Evolutionary conservation across 768 basidiomycete genomes (phyloP), one percentile per base, ranked within the genome.

Genomic region (Suillus bovinus): DNA sequence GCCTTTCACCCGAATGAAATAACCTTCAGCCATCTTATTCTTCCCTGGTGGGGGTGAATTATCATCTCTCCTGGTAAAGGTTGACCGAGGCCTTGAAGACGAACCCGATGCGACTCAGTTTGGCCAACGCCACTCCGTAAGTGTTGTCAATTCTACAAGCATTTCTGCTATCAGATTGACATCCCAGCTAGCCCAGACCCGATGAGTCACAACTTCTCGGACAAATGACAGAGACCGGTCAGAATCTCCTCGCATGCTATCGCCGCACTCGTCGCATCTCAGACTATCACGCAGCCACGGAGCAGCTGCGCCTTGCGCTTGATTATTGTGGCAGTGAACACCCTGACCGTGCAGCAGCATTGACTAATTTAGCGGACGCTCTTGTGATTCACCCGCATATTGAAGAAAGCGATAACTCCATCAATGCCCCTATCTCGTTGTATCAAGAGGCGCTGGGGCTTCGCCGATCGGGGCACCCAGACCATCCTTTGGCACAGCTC

Each of bases 401-500:
- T 7, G 31, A 47, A 4, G 38, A 27, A 8, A 22, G 17, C 4
- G 33, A 16, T 6, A 3, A 2, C 3, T 13, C 36, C 5, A 41
- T 58, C 24, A 29, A 54, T 2, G 14, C 31, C 1, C 22, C 64
- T 33, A 67, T 64, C 31, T 34, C 38, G 0, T 20, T 38, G 22
- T 63, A 63, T 52, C 61, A 46, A 24, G 47, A 61, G 20, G 69
- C 65, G 39, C 60, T 70, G 52, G 41, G 46, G 16, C 22, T 67
- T 2, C 65, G 61, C 10, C 36, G 7, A 27, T 38, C 55, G 11
- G 55, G 55, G 11, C 38, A 56, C 38, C 38, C 55, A 56, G 65
- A 68, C 60, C 69, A 58, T 17, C 36, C 53, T 0, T 16, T 14
- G 9, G 64, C 65, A 4, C 31, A 63, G 16, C 27, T 64, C 9